phyloP scores from a whole-genome alignment of 2,329 filamentous ascomycete genomes.

The Fusarium buharicum region DNA sequence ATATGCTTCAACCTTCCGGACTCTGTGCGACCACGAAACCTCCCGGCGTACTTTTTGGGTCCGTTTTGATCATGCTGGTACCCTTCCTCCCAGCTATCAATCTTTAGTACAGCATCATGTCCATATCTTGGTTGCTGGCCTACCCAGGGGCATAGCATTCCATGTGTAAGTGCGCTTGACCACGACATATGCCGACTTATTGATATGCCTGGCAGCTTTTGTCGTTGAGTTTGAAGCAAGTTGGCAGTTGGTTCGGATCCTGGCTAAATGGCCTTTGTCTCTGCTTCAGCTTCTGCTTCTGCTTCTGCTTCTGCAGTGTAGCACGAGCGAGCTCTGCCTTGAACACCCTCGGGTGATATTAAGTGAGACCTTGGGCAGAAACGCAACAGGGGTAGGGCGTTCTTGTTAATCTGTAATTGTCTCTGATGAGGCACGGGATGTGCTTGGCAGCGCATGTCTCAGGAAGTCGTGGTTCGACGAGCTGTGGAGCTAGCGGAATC shows the following conservation, averaged over 20 bases:
- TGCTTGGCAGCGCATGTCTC: neutral
- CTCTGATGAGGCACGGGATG: neutral
- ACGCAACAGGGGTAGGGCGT: neutral
- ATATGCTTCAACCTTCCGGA: constrained; percentile 3
- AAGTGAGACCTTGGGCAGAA: neutral
- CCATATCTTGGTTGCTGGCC: neutral
- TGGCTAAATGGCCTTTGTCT: neutral
- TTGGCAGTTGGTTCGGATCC: neutral
- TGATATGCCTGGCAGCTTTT: neutral
- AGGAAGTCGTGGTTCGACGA: neutral
- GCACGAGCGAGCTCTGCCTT: neutral
- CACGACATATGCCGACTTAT: too few relatives aligned
- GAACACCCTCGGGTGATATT: neutral
- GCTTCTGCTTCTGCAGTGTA: neutral
- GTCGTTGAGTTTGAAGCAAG: neutral
- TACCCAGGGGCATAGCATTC: neutral
- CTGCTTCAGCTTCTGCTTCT: too few relatives aligned
- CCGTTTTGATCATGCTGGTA: neutral
- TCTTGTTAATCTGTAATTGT: neutral
- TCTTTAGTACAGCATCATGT: neutral
- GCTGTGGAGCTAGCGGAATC: neutral
- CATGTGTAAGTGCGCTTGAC: neutral
- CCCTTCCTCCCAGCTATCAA: neutral
- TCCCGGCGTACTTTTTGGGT: neutral
- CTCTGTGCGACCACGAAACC: constrained; percentile 2